phyloP scores from a whole-genome alignment of 2,329 filamentous ascomycete genomes.

The Trichoderma arundinaceum region DNA sequence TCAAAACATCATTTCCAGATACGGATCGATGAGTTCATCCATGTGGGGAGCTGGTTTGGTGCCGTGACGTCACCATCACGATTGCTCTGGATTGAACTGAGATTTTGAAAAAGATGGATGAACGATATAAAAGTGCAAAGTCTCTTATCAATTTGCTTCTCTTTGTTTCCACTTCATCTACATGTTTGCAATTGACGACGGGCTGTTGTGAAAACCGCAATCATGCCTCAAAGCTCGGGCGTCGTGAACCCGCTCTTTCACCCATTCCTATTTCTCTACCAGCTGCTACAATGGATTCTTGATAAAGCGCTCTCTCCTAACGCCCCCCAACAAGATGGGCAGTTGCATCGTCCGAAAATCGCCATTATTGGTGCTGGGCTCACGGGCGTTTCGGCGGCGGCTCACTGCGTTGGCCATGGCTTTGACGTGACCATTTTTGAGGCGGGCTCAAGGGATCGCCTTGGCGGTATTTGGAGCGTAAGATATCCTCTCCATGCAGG shows the following conservation, averaged over 20 bases:
- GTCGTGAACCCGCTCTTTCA: slow-evolving; percentile 52
- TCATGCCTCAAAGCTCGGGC: slow-evolving; percentile 19
- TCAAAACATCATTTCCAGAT: slow-evolving; percentile 1
- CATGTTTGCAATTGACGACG: no score
- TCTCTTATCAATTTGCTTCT: neutral
- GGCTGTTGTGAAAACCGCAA: neutral
- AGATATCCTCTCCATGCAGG: slow-evolving; percentile 40
- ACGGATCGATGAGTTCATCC: slow-evolving; percentile 25
- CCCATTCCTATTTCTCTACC: slow-evolving; percentile 66
- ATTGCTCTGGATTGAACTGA: neutral
- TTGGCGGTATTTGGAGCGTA: slow-evolving; percentile 84
- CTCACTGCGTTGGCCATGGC: slow-evolving; percentile 83
- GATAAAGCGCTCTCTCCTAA: slow-evolving; percentile 70
- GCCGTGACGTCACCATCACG: slow-evolving; percentile 40
- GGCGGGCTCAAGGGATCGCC: slow-evolving; percentile 64
- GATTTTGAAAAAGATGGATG: no score
- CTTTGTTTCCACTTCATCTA: neutral
- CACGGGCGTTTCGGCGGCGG: slow-evolving; percentile 77
- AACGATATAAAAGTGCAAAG: neutral
- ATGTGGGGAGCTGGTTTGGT: slow-evolving; percentile 31
- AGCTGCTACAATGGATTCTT: slow-evolving; percentile 68
- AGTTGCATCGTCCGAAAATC: slow-evolving; percentile 67
- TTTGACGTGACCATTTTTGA: slow-evolving; percentile 85
- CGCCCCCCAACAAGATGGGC: slow-evolving; percentile 64
- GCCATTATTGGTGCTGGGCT: slow-evolving; percentile 75